These are phyloP conservation scores for Pythium dissimile DNA, from an alignment of 352 stramenopile species.

Conservation along the genomic window DNA sequence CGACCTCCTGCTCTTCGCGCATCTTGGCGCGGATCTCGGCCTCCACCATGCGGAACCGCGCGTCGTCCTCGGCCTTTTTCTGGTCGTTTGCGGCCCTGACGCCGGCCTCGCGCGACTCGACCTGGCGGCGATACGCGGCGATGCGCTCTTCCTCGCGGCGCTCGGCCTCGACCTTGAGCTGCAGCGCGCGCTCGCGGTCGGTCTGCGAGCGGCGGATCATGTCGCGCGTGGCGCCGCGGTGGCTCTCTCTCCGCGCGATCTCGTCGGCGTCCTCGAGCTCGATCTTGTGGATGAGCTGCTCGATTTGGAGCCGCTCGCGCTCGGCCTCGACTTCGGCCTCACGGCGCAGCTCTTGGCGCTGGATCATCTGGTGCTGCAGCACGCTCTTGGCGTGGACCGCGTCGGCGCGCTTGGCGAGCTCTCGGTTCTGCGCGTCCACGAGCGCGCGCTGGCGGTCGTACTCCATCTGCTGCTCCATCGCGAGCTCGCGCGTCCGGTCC, in stretches of 20 bases:
- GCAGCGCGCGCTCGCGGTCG: conserved; percentile 32
- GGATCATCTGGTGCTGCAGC: conserved; percentile 67
- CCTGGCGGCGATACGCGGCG: conserved; percentile 40
- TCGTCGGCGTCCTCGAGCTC: conserved; percentile 82
- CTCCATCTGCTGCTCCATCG: conserved; percentile 93
- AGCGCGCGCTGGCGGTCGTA: conserved; percentile 83
- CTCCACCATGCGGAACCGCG: conserved; percentile 73
- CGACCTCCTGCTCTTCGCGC: conserved; percentile 86
- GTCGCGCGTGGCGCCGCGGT: conserved; percentile 54
- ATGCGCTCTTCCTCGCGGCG: conserved; percentile 45
- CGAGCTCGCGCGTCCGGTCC: conserved; percentile 72
- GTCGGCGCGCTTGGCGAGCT: conserved; percentile 56
- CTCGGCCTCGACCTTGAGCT: conserved; percentile 28
- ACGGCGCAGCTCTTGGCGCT: conserved; percentile 55
- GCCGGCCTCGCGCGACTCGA: conserved; percentile 42
- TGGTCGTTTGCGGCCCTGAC: conserved; percentile 61
- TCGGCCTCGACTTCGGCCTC: conserved; percentile 70
- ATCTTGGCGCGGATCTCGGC: conserved; percentile 81
- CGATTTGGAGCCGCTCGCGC: conserved; percentile 79
- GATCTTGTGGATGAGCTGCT: conserved; percentile 85
- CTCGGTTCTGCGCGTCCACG: conserved; percentile 58
- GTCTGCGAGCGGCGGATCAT: conserved; percentile 52
- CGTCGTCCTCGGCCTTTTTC: conserved; percentile 67
- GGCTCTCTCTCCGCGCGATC: conserved; percentile 47
- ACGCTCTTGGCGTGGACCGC: conserved; percentile 65